A percentile compares a stretch with the other conserved stretches of the same genome.
These are phyloP conservation scores for Monosporascus sp. DNA, from an alignment of 2,329 filamentous ascomycete species.

Conservation along the genomic window DNA sequence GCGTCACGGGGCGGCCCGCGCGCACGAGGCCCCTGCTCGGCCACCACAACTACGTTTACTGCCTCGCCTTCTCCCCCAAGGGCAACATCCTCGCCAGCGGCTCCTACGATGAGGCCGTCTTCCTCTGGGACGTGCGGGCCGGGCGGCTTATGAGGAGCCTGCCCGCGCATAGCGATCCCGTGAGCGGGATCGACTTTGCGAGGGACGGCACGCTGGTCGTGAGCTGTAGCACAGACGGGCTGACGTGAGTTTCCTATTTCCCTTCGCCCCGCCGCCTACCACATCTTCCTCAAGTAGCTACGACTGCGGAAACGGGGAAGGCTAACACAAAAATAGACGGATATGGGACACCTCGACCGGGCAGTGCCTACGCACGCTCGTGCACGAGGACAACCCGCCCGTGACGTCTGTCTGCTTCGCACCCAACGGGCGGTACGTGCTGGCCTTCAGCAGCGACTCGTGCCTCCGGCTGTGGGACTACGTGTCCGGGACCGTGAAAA, in stretches of 20 bases:
- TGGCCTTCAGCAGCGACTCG: conserved; percentile 87
- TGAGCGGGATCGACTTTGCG: conserved; percentile 89
- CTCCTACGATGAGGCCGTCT: conserved; percentile 95
- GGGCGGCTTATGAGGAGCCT: conserved; percentile 83
- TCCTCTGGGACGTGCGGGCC: conserved; percentile 90
- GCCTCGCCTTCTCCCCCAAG: conserved; percentile 91
- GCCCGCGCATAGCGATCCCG: conserved; percentile 91
- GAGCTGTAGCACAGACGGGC: conserved; percentile 84
- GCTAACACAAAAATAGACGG: conserved; percentile 42
- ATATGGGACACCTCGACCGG: conserved; percentile 96
- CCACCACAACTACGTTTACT: conserved; percentile 95
- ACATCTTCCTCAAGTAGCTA: not conserved
- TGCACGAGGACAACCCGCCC: conserved; percentile 92
- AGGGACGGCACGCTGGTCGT: conserved; percentile 87
- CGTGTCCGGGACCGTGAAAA: conserved; percentile 81
- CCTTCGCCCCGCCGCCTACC: not conserved
- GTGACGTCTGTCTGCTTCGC: conserved; percentile 88
- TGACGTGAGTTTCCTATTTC: conserved; percentile 55
- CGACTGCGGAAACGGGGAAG: not conserved
- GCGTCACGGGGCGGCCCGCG: conserved; percentile 53
- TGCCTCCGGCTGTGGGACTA: conserved; percentile 95
- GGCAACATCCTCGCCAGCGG: conserved; percentile 95
- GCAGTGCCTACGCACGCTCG: conserved; percentile 88
- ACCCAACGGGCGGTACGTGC: conserved; percentile 87
- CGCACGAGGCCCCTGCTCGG: conserved; percentile 62